These are phyloP conservation scores for Pittosporum tobira DNA, from an alignment of 129 eudicot genomes.

Conservation along the genomic window DNA sequence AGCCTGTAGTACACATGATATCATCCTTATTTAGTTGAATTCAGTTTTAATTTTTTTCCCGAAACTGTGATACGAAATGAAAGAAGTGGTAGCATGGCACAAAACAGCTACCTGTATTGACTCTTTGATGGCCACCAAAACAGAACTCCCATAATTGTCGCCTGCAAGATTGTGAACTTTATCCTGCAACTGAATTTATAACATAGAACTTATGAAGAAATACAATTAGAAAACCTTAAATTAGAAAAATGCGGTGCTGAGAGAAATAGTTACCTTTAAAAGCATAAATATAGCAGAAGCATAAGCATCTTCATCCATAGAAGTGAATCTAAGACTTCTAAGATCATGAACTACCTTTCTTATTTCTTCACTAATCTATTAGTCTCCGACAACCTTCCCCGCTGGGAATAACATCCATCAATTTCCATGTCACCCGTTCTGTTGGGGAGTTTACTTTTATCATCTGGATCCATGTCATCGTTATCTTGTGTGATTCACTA, in stretches of 20 bases:
- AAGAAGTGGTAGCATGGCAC: constrained; percentile 3
- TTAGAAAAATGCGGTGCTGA: neutral
- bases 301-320: constrained; percentile 95
- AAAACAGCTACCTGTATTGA: constrained; percentile 73
- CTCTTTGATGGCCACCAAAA: constrained; percentile 70
- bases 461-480: constrained; percentile 51
- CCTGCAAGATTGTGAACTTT: constrained; percentile 92
- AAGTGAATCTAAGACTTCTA: constrained; percentile 81
- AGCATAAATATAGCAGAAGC: constrained; percentile 93
- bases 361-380: constrained; percentile 68
- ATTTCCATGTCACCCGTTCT: constrained; percentile 47
- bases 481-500: constrained; percentile 31
- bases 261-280: constrained; percentile 63
- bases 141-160: constrained; percentile 78
- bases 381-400: constrained; percentile 46
- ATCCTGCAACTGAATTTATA: constrained; percentile 42
- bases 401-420: constrained; percentile 31
- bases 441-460: constrained; percentile 13
- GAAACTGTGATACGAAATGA: neutral
- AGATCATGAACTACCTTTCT: constrained; percentile 88
- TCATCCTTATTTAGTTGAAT: neutral
- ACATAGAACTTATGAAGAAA: neutral
- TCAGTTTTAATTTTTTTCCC: too few relatives aligned
- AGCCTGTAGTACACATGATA: constrained; percentile 48
- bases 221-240: too few relatives aligned